A percentile compares a stretch with the other conserved stretches of the same genome.
These are phyloP conservation scores for Acrocalymma vagum DNA, from an alignment of 2,329 filamentous ascomycete genomes.

Conservation along the genomic window DNA sequence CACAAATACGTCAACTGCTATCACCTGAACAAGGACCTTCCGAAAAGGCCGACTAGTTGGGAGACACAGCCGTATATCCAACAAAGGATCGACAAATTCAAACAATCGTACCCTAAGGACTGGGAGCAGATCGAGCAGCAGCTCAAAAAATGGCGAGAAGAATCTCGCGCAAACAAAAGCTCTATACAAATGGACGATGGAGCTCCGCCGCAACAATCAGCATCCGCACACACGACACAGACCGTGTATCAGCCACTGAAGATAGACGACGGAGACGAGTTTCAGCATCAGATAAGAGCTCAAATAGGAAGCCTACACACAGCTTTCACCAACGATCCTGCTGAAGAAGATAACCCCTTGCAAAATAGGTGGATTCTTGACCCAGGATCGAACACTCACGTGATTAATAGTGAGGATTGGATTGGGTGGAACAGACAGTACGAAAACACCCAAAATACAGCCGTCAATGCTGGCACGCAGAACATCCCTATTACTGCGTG, in stretches of 20 bases:
- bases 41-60: too few species aligned
- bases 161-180: too few species aligned
- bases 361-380: conserved; percentile 8
- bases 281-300: conserved; percentile 7
- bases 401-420: conserved; percentile 2
- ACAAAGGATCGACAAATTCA: too few species aligned
- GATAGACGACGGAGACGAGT: conserved; percentile 1
- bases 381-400: conserved; percentile 4
- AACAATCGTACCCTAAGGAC: too few species aligned
- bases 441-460: conserved; percentile 2
- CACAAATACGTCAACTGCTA: conserved; percentile 9
- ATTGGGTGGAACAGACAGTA: conserved; percentile 2
- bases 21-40: too few species aligned
- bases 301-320: conserved; percentile 3
- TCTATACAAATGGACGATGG: too few species aligned
- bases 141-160: too few species aligned
- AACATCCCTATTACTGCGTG: too few species aligned
- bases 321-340: conserved; percentile 8
- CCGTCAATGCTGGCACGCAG: conserved; percentile 9
- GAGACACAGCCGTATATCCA: too few species aligned
- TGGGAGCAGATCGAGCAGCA: too few species aligned
- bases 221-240: too few species aligned
- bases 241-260: conserved; percentile 6
- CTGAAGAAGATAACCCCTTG: conserved; percentile 4
- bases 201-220: conserved; percentile 3